Percentiles rank a stretch among this genome's conserved stretches.
Conservation (phyloP, 257 asterid species). For the Penstemon newberryi region DNA sequence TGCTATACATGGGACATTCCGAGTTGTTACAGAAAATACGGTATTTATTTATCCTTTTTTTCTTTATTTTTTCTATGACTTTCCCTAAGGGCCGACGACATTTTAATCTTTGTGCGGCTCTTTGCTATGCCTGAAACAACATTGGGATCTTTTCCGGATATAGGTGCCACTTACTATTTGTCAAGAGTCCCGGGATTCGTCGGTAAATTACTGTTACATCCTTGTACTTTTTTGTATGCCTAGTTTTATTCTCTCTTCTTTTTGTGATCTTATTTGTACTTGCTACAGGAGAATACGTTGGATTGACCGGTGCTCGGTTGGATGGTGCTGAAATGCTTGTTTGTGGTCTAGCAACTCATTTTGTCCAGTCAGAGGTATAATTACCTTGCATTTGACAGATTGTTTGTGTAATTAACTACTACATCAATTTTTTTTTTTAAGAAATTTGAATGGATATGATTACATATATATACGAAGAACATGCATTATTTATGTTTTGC, state of each 20-base stretch:
- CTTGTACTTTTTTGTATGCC: background rate
- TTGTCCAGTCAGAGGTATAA: conserved; percentile 63
- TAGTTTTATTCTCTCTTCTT: background rate
- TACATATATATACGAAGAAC: background rate
- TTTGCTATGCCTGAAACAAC: conserved; percentile 98
- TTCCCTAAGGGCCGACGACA: background rate
- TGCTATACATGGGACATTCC: conserved; percentile 42
- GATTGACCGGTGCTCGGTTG: conserved; percentile 74
- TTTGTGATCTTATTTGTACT: background rate
- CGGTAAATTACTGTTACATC: conserved; percentile 45
- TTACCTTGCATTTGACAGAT: background rate
- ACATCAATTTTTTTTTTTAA: background rate
- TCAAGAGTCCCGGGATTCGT: conserved; percentile 86
- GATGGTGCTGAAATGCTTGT: conserved; percentile 94
- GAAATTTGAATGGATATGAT: no score
- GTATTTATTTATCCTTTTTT: conserved; percentile 36
- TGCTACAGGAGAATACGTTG: conserved; percentile 77
- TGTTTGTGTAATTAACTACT: background rate
- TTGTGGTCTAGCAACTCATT: conserved; percentile 86
- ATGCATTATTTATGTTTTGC: background rate
- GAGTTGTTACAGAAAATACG: conserved; percentile 89
- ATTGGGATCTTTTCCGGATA: conserved; percentile 86
- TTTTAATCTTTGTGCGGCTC: conserved; percentile 51
- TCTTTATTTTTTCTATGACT: background rate
- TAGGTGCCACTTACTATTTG: conserved; percentile 83